Evolutionary conservation across 129 eudicot species (phyloP).

Genomic region (Pittosporum tobira): DNA sequence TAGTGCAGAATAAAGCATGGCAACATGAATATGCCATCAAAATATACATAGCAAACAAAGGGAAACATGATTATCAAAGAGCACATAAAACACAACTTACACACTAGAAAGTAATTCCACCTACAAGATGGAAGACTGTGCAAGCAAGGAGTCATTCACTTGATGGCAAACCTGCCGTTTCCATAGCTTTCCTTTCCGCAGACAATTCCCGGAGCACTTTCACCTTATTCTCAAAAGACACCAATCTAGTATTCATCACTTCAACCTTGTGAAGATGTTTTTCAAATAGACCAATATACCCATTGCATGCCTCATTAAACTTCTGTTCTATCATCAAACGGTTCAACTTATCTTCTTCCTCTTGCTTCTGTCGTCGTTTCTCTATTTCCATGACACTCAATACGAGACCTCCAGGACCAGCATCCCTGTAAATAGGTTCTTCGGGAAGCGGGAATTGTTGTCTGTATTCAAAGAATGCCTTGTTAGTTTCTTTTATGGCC

Average conservation of each 20-base stretch:
- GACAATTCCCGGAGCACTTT: conserved; percentile 29
- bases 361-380: conserved; percentile 35
- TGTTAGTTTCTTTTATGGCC: conserved; percentile 51
- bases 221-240: conserved; percentile 34
- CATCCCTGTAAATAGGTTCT: conserved; percentile 68
- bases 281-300: conserved; percentile 18
- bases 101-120: too few species aligned
- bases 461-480: conserved; percentile 48
- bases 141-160: not conserved
- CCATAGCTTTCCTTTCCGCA: conserved; percentile 16
- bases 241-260: conserved; percentile 30
- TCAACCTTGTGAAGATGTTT: conserved; percentile 22
- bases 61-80: too few species aligned
- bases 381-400: conserved; percentile 54
- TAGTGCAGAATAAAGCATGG: too few species aligned
- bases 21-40: too few species aligned
- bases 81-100: too few species aligned
- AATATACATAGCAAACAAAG: too few species aligned
- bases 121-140: not conserved
- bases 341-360: conserved; percentile 40
- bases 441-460: conserved; percentile 37
- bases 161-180: conserved; percentile 2
- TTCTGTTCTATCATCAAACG: conserved; percentile 24
- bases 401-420: conserved; percentile 76
- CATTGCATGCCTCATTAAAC: conserved; percentile 25